phyloP scores from a whole-genome alignment of 1,284 basidiomycete genomes.

The Sanguinoderma infundibulare region DNA sequence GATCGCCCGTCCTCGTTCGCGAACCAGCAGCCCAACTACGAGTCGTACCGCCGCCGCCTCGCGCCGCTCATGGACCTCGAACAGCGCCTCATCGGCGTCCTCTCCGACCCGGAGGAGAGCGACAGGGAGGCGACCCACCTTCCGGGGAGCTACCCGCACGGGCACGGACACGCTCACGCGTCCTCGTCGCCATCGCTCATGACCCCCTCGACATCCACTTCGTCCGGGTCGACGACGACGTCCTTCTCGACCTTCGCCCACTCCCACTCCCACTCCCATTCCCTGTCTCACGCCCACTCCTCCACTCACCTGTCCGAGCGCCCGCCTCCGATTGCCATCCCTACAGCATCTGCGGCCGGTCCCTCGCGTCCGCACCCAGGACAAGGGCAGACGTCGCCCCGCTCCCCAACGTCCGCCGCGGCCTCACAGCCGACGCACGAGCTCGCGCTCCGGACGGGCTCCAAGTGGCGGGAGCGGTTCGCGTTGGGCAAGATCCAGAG shows the following conservation, averaged over 20 bases:
- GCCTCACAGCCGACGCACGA: slow-evolving; percentile 35
- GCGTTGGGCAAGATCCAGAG: slow-evolving; percentile 63
- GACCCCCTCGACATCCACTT: background rate
- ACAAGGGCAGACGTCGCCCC: slow-evolving; percentile 24
- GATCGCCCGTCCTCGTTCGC: slow-evolving; percentile 47
- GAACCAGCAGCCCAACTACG: slow-evolving; percentile 60
- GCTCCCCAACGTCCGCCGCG: slow-evolving; percentile 33
- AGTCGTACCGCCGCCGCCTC: slow-evolving; percentile 60
- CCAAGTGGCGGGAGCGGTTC: slow-evolving; percentile 77
- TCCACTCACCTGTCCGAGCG: background rate
- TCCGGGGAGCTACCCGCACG: too few species aligned
- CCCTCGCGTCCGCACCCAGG: slow-evolving; percentile 1
- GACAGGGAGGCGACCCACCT: slow-evolving; percentile 54
- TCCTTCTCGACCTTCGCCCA: slow-evolving; percentile 10
- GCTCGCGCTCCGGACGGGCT: slow-evolving; percentile 63
- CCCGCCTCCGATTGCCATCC: slow-evolving; percentile 15
- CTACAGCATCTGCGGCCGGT: slow-evolving; percentile 7
- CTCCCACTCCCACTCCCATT: background rate
- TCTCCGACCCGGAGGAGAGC: slow-evolving; percentile 59
- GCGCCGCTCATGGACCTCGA: slow-evolving; percentile 71
- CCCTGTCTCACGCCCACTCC: too few species aligned
- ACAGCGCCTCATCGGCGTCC: slow-evolving; percentile 62
- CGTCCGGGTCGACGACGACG: slow-evolving; percentile 4
- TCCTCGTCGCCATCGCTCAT: background rate
- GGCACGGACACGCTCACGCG: background rate